Percentiles rank a stretch among this genome's conserved stretches.
Conservation (phyloP, 2,329 filamentous ascomycete species). For the Polytolypa hystricis region DNA sequence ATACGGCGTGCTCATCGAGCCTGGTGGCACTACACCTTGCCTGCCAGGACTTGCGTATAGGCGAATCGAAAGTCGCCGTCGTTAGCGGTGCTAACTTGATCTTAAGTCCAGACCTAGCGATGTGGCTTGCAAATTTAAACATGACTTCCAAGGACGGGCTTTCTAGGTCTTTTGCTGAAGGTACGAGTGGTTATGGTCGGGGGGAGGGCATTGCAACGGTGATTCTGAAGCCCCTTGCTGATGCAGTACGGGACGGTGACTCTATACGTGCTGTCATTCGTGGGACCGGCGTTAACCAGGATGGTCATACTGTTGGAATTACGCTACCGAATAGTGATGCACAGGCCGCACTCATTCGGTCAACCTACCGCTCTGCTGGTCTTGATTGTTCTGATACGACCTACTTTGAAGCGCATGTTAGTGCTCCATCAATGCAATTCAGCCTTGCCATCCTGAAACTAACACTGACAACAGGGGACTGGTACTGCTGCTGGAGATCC, state of each 20-base stretch:
- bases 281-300: conserved; percentile 28
- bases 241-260: conserved; percentile 28
- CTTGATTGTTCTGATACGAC: conserved; percentile 7
- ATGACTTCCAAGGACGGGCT: conserved; percentile 14
- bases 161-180: conserved; percentile 22
- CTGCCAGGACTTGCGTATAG: conserved; percentile 13
- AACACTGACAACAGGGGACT: conserved; percentile 31
- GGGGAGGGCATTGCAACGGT: conserved; percentile 33
- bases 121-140: conserved; percentile 4
- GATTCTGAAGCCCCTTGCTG: conserved; percentile 29
- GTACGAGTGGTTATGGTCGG: conserved; percentile 32
- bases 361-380: conserved; percentile 14
- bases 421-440: no score
- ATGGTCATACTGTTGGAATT: conserved; percentile 32
- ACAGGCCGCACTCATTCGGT: conserved; percentile 18
- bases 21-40: conserved; percentile 20
- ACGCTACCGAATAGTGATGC: conserved; percentile 25
- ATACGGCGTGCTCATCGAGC: conserved; percentile 19
- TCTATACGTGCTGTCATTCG: conserved; percentile 30
- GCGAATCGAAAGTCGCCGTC: conserved; percentile 12
- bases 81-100: conserved; percentile 8
- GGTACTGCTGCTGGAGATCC: conserved; percentile 26
- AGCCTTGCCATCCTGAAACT: conserved; percentile 8
- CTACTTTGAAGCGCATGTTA: conserved; percentile 16
- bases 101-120: conserved; percentile 4